Evolutionary conservation across 1,139 yeast genomes (phyloP), one percentile per base, ranked within the genome.

Genomic region (Yamadazyma jaroonii): DNA sequence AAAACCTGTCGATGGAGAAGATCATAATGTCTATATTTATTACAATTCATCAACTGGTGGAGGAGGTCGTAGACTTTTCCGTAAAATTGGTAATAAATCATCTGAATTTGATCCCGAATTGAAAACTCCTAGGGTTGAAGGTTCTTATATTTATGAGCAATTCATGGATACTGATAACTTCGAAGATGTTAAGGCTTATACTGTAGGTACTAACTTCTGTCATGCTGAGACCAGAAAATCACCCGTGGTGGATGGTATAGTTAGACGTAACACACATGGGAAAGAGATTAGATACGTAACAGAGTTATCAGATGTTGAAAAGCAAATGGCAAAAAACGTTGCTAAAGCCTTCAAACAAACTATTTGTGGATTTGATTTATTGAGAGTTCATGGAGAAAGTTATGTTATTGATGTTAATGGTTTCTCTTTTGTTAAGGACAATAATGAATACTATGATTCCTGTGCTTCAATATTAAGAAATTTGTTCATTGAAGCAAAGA

Each of bases 1-100:
- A 60, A 94, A 94, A 53, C 99, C 99, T 1, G 98, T 92, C 6
- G 97, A 94, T 62, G 99, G 99, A 33, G 99, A 94, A 62, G 96
- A 94, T 60, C 99, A 94, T 62, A 94, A 94, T 57, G 92, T 94
- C 32, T 88, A 84, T 59, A 92, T 94, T 33, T 94, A 94, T 61
- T 92, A 92, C 58, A 85, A 94, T 29, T 77, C 79, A 40, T 77
- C 84, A 40, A 83, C 86, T 38, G 99, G 99, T 36, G 99, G 98
- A 38, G 99, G 99, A 47, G 99, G 99, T 15, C 74, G 99, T 47
- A 72, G 95, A 39, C 67, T 94, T 42, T 94, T 94, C 66, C 77
- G 99, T 48, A 94, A 94, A 57, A 95, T 94, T 42, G 98, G 98
- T 41, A 94, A 94, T 66, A 94, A 94, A 62, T 86, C 96, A 0